Evolutionary conservation across 2,329 filamentous ascomycete species (phyloP).

Genomic region (Hypoxylon rubiginosum): DNA sequence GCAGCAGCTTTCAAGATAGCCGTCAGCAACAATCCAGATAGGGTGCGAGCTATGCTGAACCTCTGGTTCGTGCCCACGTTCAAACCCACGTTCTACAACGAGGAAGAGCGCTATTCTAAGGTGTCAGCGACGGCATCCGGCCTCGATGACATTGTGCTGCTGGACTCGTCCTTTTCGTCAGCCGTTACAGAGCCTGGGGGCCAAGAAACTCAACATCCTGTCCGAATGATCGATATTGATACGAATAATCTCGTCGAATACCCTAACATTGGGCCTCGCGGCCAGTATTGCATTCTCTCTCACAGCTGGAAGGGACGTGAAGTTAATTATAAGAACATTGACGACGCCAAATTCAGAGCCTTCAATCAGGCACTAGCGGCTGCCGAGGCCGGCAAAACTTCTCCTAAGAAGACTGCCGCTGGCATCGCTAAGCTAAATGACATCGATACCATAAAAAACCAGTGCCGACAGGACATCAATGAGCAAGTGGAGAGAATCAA

Average conservation of each 20-base stretch:
- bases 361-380: constrained; percentile 19
- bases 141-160: constrained; percentile 43
- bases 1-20: constrained; percentile 40
- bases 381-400: constrained; percentile 1
- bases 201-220: constrained; percentile 41
- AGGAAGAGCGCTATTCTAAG: constrained; percentile 14
- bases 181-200: constrained; percentile 32
- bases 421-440: constrained; percentile 13
- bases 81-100: constrained; percentile 44
- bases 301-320: constrained; percentile 55
- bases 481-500: constrained; percentile 29
- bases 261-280: constrained; percentile 43
- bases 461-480: constrained; percentile 24
- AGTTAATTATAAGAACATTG: constrained; percentile 49
- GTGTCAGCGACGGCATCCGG: constrained; percentile 17
- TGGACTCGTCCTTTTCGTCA: constrained; percentile 33
- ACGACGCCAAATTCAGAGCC: constrained; percentile 40
- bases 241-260: constrained; percentile 50
- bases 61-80: constrained; percentile 46
- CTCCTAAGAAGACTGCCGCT: constrained; percentile 1
- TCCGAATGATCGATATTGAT: constrained; percentile 54
- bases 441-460: constrained; percentile 29
- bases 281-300: constrained; percentile 54
- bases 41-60: constrained; percentile 45
- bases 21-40: constrained; percentile 43